A percentile compares a stretch with the other conserved stretches of the same genome.
phyloP scores from a whole-genome alignment of 495 filamentous ascomycete species.

The Penicillium alfredii region DNA sequence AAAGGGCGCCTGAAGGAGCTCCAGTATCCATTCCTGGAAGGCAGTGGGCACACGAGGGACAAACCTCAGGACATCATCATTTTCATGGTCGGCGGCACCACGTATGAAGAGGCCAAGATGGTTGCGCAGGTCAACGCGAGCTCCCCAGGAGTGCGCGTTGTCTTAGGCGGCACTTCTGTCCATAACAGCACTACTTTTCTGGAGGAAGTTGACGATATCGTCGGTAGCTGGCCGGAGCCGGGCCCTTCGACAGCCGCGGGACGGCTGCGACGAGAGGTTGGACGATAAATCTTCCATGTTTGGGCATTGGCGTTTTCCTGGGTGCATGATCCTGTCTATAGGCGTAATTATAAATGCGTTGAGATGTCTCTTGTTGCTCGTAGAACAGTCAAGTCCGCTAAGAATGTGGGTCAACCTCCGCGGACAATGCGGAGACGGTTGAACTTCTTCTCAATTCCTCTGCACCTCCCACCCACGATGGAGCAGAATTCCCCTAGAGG shows the following conservation, averaged over 20 bases:
- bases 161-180: slow-evolving; percentile 77
- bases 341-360: no score
- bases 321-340: no score
- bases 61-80: slow-evolving; percentile 96
- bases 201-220: slow-evolving; percentile 78
- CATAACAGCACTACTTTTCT: slow-evolving; percentile 84
- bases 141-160: slow-evolving; percentile 79
- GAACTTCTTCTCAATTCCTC: slow-evolving; percentile 1
- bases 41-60: slow-evolving; percentile 73
- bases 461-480: slow-evolving; percentile 16
- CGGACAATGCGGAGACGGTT: slow-evolving; percentile 4
- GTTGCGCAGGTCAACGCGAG: slow-evolving; percentile 88
- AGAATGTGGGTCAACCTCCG: no score
- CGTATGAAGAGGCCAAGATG: slow-evolving; percentile 95
- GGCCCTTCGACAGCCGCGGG: slow-evolving; percentile 62
- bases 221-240: slow-evolving; percentile 73
- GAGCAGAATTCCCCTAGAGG: slow-evolving; percentile 31
- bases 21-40: slow-evolving; percentile 89
- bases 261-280: slow-evolving; percentile 60
- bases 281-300: slow-evolving; percentile 22
- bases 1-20: slow-evolving; percentile 80
- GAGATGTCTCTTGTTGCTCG: no score
- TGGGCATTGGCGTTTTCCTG: slow-evolving; percentile 4
- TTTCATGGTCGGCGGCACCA: slow-evolving; percentile 87
- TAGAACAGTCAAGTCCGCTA: no score